Evolutionary conservation across 331 rosid species (phyloP).

Genomic region (Spiraea crenata): DNA sequence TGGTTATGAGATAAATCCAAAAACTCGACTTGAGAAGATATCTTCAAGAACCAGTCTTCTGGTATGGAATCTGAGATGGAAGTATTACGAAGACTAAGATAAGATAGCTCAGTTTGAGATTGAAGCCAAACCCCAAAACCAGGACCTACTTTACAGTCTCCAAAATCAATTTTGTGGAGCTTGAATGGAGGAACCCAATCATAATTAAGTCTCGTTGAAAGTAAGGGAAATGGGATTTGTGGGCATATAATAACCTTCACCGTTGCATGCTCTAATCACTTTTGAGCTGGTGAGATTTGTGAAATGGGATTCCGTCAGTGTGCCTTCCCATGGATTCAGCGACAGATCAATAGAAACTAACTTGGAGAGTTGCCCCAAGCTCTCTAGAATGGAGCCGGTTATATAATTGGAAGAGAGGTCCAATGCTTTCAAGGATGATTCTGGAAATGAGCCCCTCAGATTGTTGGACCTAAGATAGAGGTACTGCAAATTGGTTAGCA

Average conservation of each 20-base stretch:
- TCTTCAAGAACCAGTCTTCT: conserved; percentile 17
- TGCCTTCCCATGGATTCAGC: neutral
- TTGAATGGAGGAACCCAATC: conserved; percentile 22
- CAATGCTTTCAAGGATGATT: neutral
- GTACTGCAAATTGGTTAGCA: neutral
- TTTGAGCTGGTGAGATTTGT: conserved; percentile 2
- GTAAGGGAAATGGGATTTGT: conserved; percentile 9
- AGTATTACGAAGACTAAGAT: neutral
- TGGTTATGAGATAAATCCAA: no score
- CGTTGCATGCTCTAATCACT: no score
- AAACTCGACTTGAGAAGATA: no score
- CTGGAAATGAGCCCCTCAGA: conserved; percentile 22
- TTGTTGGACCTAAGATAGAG: neutral
- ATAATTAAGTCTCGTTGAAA: neutral
- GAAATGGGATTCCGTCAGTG: neutral
- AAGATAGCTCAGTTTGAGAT: conserved; percentile 11
- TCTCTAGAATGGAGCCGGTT: neutral
- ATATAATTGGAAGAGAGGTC: neutral
- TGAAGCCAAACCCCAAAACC: conserved; percentile 12
- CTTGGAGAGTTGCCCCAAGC: neutral
- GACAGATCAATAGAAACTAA: neutral
- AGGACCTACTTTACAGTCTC: conserved; percentile 16
- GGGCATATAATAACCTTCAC: no score
- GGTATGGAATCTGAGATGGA: conserved; percentile 13
- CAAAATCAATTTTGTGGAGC: neutral